Conservation (phyloP, 352 stramenopile genomes). For the Phytophthora europaea region DNA sequence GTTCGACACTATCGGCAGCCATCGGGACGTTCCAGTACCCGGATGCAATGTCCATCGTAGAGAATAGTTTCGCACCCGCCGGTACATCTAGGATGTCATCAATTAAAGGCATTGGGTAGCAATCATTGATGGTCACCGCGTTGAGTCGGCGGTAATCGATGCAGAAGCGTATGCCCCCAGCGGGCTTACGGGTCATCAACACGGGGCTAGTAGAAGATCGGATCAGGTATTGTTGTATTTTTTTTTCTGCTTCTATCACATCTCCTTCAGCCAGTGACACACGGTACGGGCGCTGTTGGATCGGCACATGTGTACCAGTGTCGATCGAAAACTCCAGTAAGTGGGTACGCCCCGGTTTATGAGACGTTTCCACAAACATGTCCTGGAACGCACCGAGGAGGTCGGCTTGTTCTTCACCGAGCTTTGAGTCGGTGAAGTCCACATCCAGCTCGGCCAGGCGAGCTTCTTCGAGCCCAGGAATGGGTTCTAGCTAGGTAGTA, state of each 20-base stretch:
- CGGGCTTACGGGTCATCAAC: background rate
- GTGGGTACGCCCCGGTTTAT: background rate
- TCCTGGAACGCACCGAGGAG: background rate
- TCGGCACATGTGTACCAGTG: no score
- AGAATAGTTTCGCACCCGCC: conserved; percentile 1
- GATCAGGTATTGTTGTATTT: no score
- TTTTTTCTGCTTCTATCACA: no score
- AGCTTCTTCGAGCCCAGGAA: background rate
- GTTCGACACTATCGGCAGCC: background rate
- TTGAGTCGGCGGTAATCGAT: conserved; percentile 24
- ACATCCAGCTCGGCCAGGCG: background rate
- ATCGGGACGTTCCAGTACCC: conserved; percentile 7
- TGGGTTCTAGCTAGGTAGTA: background rate
- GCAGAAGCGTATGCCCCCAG: conserved; percentile 18
- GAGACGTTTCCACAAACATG: background rate
- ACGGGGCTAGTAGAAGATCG: no score
- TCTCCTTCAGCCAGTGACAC: no score
- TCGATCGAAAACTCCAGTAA: no score
- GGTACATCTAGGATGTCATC: conserved; percentile 20
- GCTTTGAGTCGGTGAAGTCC: background rate
- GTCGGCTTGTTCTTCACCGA: background rate
- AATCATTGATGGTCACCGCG: conserved; percentile 13
- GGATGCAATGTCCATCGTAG: conserved; percentile 4
- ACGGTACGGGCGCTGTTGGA: no score
- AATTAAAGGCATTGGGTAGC: conserved; percentile 15